Evolutionary conservation across 1,284 basidiomycete species (phyloP).

Genomic region (Neolentinus lepideus): DNA sequence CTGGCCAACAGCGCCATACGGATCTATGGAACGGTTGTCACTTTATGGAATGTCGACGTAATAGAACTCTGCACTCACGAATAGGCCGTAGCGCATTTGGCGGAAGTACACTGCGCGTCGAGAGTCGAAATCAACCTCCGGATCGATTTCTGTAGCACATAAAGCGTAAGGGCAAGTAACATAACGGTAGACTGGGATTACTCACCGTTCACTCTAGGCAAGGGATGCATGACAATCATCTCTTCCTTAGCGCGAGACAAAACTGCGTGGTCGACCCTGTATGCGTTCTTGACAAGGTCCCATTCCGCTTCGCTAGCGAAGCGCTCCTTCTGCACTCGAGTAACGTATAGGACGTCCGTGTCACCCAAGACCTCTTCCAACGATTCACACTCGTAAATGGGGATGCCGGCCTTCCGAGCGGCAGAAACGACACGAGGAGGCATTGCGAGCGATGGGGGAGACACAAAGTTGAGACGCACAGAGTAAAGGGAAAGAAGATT

Average conservation of each 20-base stretch:
- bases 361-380: conserved; percentile 87
- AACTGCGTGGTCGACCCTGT: conserved; percentile 91
- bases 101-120: conserved; percentile 96
- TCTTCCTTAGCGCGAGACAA: conserved; percentile 89
- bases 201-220: conserved; percentile 86
- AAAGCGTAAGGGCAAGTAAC: background rate
- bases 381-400: conserved; percentile 75
- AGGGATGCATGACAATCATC: conserved; percentile 98
- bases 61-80: conserved; percentile 52
- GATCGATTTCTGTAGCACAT: conserved; percentile 76
- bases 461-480: conserved; percentile 94
- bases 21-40: conserved; percentile 34
- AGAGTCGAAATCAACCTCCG: conserved; percentile 96
- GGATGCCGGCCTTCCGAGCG: conserved; percentile 78
- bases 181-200: conserved; percentile 5
- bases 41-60: background rate
- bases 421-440: conserved; percentile 81
- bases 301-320: conserved; percentile 83
- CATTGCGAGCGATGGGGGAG: conserved; percentile 89
- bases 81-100: conserved; percentile 97
- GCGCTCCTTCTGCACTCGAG: conserved; percentile 93
- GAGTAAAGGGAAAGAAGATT: conserved; percentile 90
- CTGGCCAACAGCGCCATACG: conserved; percentile 74
- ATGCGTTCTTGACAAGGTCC: conserved; percentile 88
- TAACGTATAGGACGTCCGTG: conserved; percentile 98